A percentile compares a stretch with the other conserved stretches of the same genome.
These are phyloP conservation scores for Clathrospora elynae DNA, from an alignment of 2,329 filamentous ascomycete genomes.

Conservation along the genomic window DNA sequence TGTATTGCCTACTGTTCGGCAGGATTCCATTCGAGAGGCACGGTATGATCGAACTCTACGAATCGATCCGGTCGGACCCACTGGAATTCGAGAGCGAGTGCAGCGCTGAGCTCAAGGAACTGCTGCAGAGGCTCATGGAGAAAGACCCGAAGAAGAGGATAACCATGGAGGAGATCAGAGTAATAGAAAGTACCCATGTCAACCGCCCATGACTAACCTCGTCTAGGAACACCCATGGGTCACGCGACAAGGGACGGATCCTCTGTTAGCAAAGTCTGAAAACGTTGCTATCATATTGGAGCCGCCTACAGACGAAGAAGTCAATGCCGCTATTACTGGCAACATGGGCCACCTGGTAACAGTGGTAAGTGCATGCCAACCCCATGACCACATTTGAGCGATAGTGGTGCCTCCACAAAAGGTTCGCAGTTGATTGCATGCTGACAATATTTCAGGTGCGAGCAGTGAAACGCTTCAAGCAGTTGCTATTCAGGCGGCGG, in stretches of 20 bases:
- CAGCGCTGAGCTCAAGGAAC: constrained; percentile 71
- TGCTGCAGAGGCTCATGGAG: constrained; percentile 75
- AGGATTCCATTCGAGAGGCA: constrained; percentile 81
- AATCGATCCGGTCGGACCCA: constrained; percentile 78
- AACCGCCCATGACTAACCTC: constrained; percentile 16
- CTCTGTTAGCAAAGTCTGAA: constrained; percentile 78
- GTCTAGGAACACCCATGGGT: constrained; percentile 88
- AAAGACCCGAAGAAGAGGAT: constrained; percentile 86
- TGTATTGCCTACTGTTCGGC: constrained; percentile 92
- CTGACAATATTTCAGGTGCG: constrained; percentile 66
- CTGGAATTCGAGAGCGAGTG: constrained; percentile 66
- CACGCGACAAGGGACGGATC: constrained; percentile 77
- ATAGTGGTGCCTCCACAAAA: background rate
- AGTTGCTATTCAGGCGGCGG: constrained; percentile 65
- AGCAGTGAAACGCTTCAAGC: constrained; percentile 88
- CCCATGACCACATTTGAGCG: background rate
- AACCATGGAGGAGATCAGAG: constrained; percentile 78
- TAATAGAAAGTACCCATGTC: constrained; percentile 52
- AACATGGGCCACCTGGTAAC: constrained; percentile 86
- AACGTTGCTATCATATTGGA: constrained; percentile 83
- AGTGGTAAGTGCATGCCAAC: constrained; percentile 61
- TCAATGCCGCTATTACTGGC: constrained; percentile 86
- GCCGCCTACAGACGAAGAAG: constrained; percentile 84
- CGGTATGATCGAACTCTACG: constrained; percentile 83
- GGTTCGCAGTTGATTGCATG: background rate